Base-by-base conservation (phyloP, 306 rosid species). In the Trifolium fragiferum region DNA sequence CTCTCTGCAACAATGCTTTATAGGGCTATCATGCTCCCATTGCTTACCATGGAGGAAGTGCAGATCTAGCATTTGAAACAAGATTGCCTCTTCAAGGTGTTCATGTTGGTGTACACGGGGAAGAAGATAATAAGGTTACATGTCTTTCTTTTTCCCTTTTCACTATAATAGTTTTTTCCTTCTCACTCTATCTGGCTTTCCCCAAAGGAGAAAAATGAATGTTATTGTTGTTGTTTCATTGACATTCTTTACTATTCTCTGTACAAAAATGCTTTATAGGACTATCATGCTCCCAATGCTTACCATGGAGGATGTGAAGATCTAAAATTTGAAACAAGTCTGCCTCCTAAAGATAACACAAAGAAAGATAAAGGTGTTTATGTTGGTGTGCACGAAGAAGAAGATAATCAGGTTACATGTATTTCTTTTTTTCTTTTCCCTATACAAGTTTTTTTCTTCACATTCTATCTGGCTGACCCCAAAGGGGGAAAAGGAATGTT, bases 81-180 rank as follows among this genome's bases (percentile, higher is more conserved):
- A 11, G 15, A 11, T 15, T 43, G 47, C 15, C 73, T 80, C 73
- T 79, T 78, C n/a, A n/a, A n/a, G 97, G 99, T 85, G 82, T 81
- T 76, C 92, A 88, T 74, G 41, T 88, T 64, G 96, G 97, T 76
- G 80, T 86, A 10, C 84, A 81, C 35, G 93, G 84, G 61, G 33
- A 30, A 30, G 90, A 84, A n/a, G 61, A 78, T 74, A 62, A 73
- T 14, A 40, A 66, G 65, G 76, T 21, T 51, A 61, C 68, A 10
- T 33, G 27, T 38, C 23, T 61, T 66, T 49, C 43, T n/a, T 53
- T 53, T 8, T 50, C 16, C 21, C 57, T 53, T 53, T 8, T 50
- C 16, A 10, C 57, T 54, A 27, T 46, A 57, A 41, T 44, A 43
- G 63, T 78, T 80, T 19, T 51, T 75, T 55, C 7, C 7, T 27